Base-by-base conservation (phyloP, 768 basidiomycete genomes). In the Mycena latifolia region DNA sequence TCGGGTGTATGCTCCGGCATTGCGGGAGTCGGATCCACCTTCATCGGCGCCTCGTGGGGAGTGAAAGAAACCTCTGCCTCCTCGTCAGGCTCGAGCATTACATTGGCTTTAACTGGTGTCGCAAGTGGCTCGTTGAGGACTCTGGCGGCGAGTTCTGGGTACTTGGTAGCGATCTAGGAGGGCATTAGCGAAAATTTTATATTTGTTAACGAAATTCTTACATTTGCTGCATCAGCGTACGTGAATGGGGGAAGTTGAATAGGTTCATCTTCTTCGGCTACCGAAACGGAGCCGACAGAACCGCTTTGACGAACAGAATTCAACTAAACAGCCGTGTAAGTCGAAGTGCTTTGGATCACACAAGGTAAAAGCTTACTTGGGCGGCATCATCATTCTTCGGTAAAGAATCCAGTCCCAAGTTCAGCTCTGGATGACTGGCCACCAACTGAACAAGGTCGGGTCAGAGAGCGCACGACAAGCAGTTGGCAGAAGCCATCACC, bases 221-320 rank as follows among this genome's bases (percentile, higher is more conserved):
- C 81, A 69, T 82, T 80, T 27, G 79, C 74, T 43, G 81, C 78
- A 69, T 82, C 81, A 6, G 80, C 81, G 61, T 80, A 82, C 17
- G 81, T 82, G 37, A 70, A 65, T 39, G 75, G 68, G 45, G 70
- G 60, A 18, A 67, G 52, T 63, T 73, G 72, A n/a, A 77, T 68
- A 25, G 60, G 43, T 31, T 69, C 61, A 2, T 62, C 65, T 17
- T n/a, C n/a, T n/a, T 63, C 52, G 48, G 31, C 60, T 27, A 45
- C 29, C 28, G 55, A 39, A 41, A 66, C 43, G 27, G 53, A 46
- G 28, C 37, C 47, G 35, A 31, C 18, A 31, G 48, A 25, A 12
- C 53, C 33, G 31, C 17, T 33, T 46, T 4, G 43, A 14, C 8
- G 15, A 37, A 12, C 18, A 27, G 37, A 17, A 46, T 14, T 27